Percentiles rank a stretch among this genome's conserved stretches.
Evolutionary conservation across 2,329 filamentous ascomycete species (phyloP).

Genomic region (Calonectria pteridis): DNA sequence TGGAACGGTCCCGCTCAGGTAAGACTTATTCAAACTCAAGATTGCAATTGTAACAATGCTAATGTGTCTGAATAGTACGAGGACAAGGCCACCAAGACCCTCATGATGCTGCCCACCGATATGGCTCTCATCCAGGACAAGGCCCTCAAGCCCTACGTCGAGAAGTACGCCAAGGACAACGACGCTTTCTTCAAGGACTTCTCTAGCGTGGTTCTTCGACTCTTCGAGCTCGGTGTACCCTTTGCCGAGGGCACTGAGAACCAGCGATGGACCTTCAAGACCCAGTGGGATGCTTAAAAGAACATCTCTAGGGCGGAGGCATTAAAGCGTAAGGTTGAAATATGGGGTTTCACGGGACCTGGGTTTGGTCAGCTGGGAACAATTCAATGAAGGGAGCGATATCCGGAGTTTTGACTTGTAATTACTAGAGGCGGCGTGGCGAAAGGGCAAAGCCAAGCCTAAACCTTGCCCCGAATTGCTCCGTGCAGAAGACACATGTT

Average conservation of each 20-base stretch:
- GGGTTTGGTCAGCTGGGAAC: slow-evolving; percentile 33
- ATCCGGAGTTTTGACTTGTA: slow-evolving; percentile 46
- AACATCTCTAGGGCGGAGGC: neutral
- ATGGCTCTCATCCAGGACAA: slow-evolving; percentile 90
- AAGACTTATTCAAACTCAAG: slow-evolving; percentile 29
- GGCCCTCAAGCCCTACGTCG: slow-evolving; percentile 82
- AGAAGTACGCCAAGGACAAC: slow-evolving; percentile 92
- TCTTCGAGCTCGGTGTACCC: slow-evolving; percentile 95
- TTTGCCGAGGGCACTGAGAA: slow-evolving; percentile 76
- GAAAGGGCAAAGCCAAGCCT: slow-evolving; percentile 15
- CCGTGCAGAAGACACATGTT: neutral
- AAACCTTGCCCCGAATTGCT: slow-evolving; percentile 1
- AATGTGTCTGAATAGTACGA: slow-evolving; percentile 70
- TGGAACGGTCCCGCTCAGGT: slow-evolving; percentile 89
- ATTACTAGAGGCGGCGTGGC: slow-evolving; percentile 32
- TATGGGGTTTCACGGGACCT: slow-evolving; percentile 33
- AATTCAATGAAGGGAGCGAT: slow-evolving; percentile 39
- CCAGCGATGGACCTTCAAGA: slow-evolving; percentile 74
- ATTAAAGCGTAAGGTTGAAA: neutral
- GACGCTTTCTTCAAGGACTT: slow-evolving; percentile 96
- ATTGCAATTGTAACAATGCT: slow-evolving; percentile 12
- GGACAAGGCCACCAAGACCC: slow-evolving; percentile 85
- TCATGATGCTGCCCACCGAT: slow-evolving; percentile 99
- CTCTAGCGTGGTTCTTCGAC: slow-evolving; percentile 78
- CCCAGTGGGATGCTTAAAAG: slow-evolving; percentile 52